Percentiles rank a stretch among this genome's conserved stretches.
Conservation (phyloP, 2,329 filamentous ascomycete species). For the Paramyrothecium sp. region DNA sequence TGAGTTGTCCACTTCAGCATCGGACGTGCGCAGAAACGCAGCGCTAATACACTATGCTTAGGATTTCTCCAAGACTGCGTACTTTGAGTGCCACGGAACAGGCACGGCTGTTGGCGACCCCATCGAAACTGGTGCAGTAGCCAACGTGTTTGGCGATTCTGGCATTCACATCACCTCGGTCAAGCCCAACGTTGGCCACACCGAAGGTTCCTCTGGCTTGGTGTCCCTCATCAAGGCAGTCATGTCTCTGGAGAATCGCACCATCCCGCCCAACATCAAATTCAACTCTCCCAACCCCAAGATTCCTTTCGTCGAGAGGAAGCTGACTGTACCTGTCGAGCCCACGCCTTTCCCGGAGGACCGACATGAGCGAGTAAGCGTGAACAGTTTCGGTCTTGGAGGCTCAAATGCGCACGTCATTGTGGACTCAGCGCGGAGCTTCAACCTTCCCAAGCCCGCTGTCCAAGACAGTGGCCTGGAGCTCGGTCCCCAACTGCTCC, state of each 20-base stretch:
- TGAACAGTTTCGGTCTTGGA: slow-evolving; percentile 33
- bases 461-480: background rate
- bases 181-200: slow-evolving; percentile 27
- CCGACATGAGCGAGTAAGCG: slow-evolving; percentile 17
- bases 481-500: background rate
- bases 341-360: slow-evolving; percentile 16
- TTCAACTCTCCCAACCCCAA: slow-evolving; percentile 20
- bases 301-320: slow-evolving; percentile 9
- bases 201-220: slow-evolving; percentile 25
- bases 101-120: slow-evolving; percentile 37
- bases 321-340: slow-evolving; percentile 11
- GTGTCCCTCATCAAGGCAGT: slow-evolving; percentile 26
- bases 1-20: too few relatives aligned
- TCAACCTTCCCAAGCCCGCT: background rate
- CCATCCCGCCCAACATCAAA: slow-evolving; percentile 24
- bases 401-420: slow-evolving; percentile 30
- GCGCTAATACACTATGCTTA: background rate
- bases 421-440: slow-evolving; percentile 1
- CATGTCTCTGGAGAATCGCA: slow-evolving; percentile 22
- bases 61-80: slow-evolving; percentile 12
- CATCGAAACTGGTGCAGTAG: slow-evolving; percentile 30
- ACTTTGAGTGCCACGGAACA: slow-evolving; percentile 34
- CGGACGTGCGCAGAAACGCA: background rate
- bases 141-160: slow-evolving; percentile 14
- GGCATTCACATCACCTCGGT: slow-evolving; percentile 1